These are phyloP conservation scores for Sanghuangporus sanghuang DNA, from an alignment of 1,284 basidiomycete genomes.

Conservation along the genomic window DNA sequence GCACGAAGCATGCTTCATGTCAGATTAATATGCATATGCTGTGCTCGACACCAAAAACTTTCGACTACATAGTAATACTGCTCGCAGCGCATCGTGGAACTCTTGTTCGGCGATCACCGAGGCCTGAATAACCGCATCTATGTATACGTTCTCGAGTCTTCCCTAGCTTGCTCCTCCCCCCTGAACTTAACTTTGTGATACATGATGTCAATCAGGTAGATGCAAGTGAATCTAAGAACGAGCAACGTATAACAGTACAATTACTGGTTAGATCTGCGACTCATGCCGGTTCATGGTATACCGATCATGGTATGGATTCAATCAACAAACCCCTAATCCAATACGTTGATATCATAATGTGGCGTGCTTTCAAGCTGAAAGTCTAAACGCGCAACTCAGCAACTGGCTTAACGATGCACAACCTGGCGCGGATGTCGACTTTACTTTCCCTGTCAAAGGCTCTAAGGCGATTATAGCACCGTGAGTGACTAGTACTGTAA, in stretches of 20 bases:
- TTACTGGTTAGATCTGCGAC: slow-evolving; percentile 50
- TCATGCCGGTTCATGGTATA: slow-evolving; percentile 94
- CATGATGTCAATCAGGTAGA: slow-evolving; percentile 14
- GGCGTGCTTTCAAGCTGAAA: slow-evolving; percentile 35
- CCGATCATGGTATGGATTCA: slow-evolving; percentile 49
- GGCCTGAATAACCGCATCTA: background rate
- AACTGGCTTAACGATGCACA: slow-evolving; percentile 61
- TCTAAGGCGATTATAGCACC: slow-evolving; percentile 97
- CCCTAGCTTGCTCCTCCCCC: background rate
- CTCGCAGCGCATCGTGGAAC: no score
- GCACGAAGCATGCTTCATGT: slow-evolving; percentile 13
- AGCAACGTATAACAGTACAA: background rate
- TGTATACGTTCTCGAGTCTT: background rate
- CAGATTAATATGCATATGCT: background rate
- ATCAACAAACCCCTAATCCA: background rate
- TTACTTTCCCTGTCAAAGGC: slow-evolving; percentile 59
- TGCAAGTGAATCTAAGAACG: background rate
- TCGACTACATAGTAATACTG: no score
- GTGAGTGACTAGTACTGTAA: slow-evolving; percentile 41
- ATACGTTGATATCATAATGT: background rate
- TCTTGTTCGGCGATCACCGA: no score
- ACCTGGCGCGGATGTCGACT: slow-evolving; percentile 40
- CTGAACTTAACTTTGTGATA: background rate
- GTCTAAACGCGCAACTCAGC: slow-evolving; percentile 58
- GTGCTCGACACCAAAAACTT: background rate